phyloP scores from a whole-genome alignment of 768 basidiomycete genomes.

The Vararia minispora region DNA sequence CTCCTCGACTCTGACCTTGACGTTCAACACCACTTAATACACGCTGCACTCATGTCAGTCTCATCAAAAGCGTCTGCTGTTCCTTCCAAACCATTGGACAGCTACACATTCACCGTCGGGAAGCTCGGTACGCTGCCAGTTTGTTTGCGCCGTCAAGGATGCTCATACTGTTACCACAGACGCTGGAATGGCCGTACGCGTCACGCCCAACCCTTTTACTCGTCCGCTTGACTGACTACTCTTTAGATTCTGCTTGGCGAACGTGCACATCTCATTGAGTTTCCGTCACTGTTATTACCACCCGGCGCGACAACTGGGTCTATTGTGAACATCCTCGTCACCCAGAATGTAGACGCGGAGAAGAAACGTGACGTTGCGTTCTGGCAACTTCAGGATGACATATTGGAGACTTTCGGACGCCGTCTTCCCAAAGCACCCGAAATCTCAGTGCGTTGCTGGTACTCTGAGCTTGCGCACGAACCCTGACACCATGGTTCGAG shows the following conservation, averaged over 20 bases:
- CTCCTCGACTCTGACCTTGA: no score
- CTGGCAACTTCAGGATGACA: conserved; percentile 73
- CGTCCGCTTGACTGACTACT: conserved; percentile 4
- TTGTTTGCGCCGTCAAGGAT: neutral
- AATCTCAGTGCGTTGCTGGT: conserved; percentile 44
- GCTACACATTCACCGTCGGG: conserved; percentile 87
- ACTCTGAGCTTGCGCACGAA: neutral
- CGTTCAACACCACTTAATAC: no score
- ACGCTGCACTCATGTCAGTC: no score
- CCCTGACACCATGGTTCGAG: conserved; percentile 23
- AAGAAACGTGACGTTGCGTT: conserved; percentile 73
- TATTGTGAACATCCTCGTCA: conserved; percentile 93
- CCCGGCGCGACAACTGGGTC: conserved; percentile 89
- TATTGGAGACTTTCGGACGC: conserved; percentile 64
- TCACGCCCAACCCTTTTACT: conserved; percentile 10
- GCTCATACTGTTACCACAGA: conserved; percentile 32
- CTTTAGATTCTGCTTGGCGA: conserved; percentile 82
- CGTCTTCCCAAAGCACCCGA: conserved; percentile 59
- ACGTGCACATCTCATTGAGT: conserved; percentile 93
- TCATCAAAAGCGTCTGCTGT: no score
- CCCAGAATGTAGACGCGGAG: conserved; percentile 80
- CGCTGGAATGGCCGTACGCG: conserved; percentile 83
- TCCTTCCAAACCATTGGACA: conserved; percentile 40
- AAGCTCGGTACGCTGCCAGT: conserved; percentile 67
- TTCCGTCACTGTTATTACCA: conserved; percentile 90